Evolutionary conservation across 768 basidiomycete species (phyloP), one percentile per base, ranked within the genome.

Genomic region (Leucogyrophana mollusca): DNA sequence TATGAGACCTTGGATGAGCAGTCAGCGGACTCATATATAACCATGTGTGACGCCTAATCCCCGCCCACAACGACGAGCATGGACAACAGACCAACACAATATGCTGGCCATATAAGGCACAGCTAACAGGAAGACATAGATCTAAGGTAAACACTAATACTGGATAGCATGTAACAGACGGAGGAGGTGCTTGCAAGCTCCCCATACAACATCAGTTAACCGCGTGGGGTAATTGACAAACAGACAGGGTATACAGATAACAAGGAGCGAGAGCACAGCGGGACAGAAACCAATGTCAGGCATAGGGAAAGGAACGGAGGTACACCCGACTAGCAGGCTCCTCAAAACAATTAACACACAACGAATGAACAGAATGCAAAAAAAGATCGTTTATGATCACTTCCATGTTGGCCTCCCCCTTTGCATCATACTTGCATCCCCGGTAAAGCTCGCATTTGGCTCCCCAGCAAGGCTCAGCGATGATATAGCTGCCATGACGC

Each of bases 351-450:
- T 33, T n/a, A 37, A 37, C 20, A 37, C 32, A 33, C n/a, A n/a
- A n/a, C n/a, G n/a, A n/a, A n/a, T n/a, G n/a, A n/a, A n/a, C n/a
- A 45, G 25, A 35, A 34, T 51, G 45, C 22, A 50, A 17, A 33
- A 49, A 49, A 47, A 46, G 25, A 51, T 52, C 47, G 40, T 35
- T 37, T 39, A 25, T 24, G 27, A 41, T 79, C 61, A 87, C 61
- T 73, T 73, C 84, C 84, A 87, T 27, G 74, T 75, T 10, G 83
- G 82, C 57, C 62, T 30, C 13, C 27, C 27, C 13, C 27, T n/a
- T 77, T 38, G 68, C 59, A 18, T 72, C 47, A 76, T 73, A 62
- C 76, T 82, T 18, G 73, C 53, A 43, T 84, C 82, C 36, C 54
- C 68, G 53, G 74, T 74, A 53, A 53, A 53, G 18, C 55, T 67